These are phyloP conservation scores for Graphilbum sp. DNA, from an alignment of 2,329 filamentous ascomycete genomes.

Conservation along the genomic window DNA sequence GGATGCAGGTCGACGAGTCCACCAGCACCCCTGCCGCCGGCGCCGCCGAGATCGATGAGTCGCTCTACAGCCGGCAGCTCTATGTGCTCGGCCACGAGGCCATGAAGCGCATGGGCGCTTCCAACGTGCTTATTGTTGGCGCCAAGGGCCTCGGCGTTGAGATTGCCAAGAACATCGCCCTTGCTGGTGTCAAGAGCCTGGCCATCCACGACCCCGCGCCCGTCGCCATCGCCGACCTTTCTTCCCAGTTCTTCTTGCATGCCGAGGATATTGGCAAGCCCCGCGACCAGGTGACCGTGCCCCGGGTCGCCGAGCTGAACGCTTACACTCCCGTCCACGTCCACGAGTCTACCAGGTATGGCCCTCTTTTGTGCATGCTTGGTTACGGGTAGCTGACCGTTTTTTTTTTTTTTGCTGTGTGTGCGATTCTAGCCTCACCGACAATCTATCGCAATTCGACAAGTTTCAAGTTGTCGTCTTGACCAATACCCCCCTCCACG, in stretches of 20 bases:
- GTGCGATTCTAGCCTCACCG: constrained; percentile 44
- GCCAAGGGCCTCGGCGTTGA: constrained; percentile 91
- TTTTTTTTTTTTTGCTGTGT: not conserved
- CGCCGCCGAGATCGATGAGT: constrained; percentile 50
- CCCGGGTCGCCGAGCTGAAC: constrained; percentile 85
- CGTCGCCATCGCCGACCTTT: constrained; percentile 73
- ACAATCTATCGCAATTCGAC: constrained; percentile 67
- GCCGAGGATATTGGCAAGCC: constrained; percentile 82
- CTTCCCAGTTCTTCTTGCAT: constrained; percentile 92
- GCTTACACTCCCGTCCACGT: constrained; percentile 84
- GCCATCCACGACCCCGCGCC: constrained; percentile 83
- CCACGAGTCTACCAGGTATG: constrained; percentile 42
- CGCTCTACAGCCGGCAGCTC: constrained; percentile 58
- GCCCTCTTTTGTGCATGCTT: too few relatives aligned
- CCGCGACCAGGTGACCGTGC: constrained; percentile 70
- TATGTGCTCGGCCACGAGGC: constrained; percentile 61
- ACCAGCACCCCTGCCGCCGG: constrained; percentile 21
- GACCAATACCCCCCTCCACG: constrained; percentile 64
- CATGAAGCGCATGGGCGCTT: constrained; percentile 98
- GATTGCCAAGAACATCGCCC: constrained; percentile 95
- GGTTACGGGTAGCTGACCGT: too few relatives aligned
- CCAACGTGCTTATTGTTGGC: constrained; percentile 82
- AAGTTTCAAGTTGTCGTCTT: constrained; percentile 87
- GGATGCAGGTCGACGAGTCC: constrained; percentile 49
- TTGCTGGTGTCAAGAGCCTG: constrained; percentile 94